Conservation (phyloP, 768 basidiomycete species). For the Agaricus subrufescens region DNA sequence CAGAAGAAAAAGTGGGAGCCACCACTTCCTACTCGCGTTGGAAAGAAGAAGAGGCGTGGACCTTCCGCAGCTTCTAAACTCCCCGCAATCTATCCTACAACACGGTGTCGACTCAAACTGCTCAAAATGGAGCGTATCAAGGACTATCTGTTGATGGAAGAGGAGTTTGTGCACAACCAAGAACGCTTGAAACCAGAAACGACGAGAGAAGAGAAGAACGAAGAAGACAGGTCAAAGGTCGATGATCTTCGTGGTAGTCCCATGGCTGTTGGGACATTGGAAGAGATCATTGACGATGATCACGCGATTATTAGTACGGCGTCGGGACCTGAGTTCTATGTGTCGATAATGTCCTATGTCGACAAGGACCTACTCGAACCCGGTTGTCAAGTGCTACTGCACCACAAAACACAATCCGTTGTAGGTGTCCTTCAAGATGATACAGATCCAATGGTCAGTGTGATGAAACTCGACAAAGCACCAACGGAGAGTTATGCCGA, state of each 20-base stretch:
- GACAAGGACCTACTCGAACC: constrained; percentile 98
- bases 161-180: constrained; percentile 92
- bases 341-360: constrained; percentile 95
- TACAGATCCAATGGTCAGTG: constrained; percentile 90
- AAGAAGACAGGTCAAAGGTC: constrained; percentile 89
- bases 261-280: constrained; percentile 97
- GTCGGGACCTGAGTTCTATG: constrained; percentile 94
- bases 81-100: constrained; percentile 89
- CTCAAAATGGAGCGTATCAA: constrained; percentile 98
- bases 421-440: constrained; percentile 97
- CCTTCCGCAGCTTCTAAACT: constrained; percentile 88
- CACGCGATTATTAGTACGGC: constrained; percentile 98
- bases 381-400: constrained; percentile 89
- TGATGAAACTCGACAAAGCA: constrained; percentile 99
- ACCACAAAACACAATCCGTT: constrained; percentile 93
- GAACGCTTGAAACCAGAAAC: constrained; percentile 86
- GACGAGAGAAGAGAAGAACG: constrained; percentile 90
- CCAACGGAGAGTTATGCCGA: constrained; percentile 99
- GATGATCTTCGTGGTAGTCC: constrained; percentile 94
- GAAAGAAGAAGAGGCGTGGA: constrained; percentile 96
- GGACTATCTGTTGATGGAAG: constrained; percentile 93
- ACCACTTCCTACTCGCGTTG: constrained; percentile 92
- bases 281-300: constrained; percentile 97
- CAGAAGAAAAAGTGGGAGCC: constrained; percentile 98
- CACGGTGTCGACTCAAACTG: constrained; percentile 90